These are phyloP conservation scores for Debaryomyces maramus DNA, from an alignment of 805 yeast genomes.

Conservation along the genomic window DNA sequence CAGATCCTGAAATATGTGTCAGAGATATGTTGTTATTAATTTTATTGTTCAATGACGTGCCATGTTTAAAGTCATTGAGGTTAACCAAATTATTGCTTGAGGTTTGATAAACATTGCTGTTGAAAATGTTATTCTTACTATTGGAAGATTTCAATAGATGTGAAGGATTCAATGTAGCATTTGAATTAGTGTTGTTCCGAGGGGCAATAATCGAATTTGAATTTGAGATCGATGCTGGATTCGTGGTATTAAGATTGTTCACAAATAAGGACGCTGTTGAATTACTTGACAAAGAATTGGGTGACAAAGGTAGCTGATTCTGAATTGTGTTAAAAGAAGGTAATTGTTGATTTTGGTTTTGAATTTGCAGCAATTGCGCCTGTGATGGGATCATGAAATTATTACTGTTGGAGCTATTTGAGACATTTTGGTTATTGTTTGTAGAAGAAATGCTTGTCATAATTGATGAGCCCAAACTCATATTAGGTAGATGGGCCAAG, in stretches of 20 bases:
- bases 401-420: not conserved
- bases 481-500: conserved; percentile 17
- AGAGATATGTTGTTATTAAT: not conserved
- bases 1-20: not conserved
- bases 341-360: conserved; percentile 31
- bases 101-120: conserved; percentile 1
- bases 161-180: conserved; percentile 28
- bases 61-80: conserved; percentile 8
- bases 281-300: conserved; percentile 12
- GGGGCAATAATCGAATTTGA: conserved; percentile 15
- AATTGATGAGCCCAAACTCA: conserved; percentile 7
- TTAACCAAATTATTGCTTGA: conserved; percentile 4
- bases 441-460: not conserved
- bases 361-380: conserved; percentile 20
- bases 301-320: conserved; percentile 31
- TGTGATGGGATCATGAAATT: conserved; percentile 20
- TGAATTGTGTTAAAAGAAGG: conserved; percentile 40
- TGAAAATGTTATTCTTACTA: conserved; percentile 2
- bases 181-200: conserved; percentile 10
- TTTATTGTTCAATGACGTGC: not conserved
- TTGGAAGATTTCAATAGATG: conserved; percentile 19
- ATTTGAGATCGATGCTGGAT: not conserved
- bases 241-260: conserved; percentile 1
- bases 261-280: conserved; percentile 8
- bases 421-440: not conserved